Conservation (phyloP, 768 basidiomycete genomes). For the Podaxis mareebaensis region DNA sequence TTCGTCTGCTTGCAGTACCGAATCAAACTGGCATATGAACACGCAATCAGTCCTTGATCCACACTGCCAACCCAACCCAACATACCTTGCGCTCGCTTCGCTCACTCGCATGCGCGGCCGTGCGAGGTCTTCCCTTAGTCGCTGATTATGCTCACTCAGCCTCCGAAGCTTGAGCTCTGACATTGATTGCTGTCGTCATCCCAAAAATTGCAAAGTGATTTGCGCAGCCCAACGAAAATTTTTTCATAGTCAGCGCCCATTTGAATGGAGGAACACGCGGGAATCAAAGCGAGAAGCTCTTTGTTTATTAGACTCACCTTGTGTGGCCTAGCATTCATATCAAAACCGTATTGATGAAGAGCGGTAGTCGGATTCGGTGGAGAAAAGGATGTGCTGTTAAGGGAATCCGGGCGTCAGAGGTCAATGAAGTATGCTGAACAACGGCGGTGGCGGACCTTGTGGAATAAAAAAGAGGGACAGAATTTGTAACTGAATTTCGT, state of each 20-base stretch:
- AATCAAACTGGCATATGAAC: slow-evolving; percentile 63
- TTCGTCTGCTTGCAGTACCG: slow-evolving; percentile 93
- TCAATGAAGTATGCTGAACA: slow-evolving; percentile 14
- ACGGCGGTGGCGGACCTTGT: slow-evolving; percentile 16
- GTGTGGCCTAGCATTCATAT: slow-evolving; percentile 75
- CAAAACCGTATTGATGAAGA: slow-evolving; percentile 22
- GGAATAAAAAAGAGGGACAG: slow-evolving; percentile 24
- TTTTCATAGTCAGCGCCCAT: neutral
- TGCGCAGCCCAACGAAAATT: too few relatives aligned
- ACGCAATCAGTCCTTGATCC: slow-evolving; percentile 4
- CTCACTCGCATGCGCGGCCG: slow-evolving; percentile 89
- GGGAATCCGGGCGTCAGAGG: neutral
- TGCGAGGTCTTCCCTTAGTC: slow-evolving; percentile 85
- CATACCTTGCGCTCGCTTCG: slow-evolving; percentile 86
- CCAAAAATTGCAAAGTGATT: neutral
- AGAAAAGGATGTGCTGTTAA: slow-evolving; percentile 22
- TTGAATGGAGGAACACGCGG: slow-evolving; percentile 13
- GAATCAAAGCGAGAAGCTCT: slow-evolving; percentile 9
- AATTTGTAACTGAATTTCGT: neutral
- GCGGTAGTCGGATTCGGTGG: slow-evolving; percentile 17
- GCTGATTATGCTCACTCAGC: slow-evolving; percentile 91
- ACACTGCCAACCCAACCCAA: slow-evolving; percentile 16
- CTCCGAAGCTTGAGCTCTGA: slow-evolving; percentile 95
- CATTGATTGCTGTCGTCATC: slow-evolving; percentile 75
- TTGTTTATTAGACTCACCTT: slow-evolving; percentile 44